These are phyloP conservation scores for Sporisorium reilianum DNA, from an alignment of 1,284 basidiomycete species.

Conservation along the genomic window DNA sequence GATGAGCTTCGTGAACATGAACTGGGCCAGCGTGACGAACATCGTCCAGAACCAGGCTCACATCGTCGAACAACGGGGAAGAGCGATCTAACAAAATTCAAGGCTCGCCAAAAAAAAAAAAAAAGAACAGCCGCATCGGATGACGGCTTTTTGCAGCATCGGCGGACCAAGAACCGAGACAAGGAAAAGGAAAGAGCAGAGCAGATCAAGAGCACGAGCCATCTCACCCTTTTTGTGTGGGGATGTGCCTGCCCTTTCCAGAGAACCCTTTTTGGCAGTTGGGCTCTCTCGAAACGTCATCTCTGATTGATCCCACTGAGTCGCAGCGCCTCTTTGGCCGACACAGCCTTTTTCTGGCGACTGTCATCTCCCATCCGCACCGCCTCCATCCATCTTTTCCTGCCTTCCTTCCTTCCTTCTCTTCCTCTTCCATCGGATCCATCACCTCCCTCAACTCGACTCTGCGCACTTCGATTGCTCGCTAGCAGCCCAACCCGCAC, in stretches of 20 bases:
- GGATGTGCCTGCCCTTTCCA: background rate
- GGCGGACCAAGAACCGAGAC: conserved; percentile 9
- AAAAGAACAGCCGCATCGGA: conserved; percentile 2
- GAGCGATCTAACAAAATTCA: conserved; percentile 1
- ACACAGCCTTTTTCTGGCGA: background rate
- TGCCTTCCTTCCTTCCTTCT: background rate
- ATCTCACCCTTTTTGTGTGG: background rate
- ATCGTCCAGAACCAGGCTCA: background rate
- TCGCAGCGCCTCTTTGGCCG: background rate
- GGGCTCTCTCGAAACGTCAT: conserved; percentile 6
- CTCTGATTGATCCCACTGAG: background rate
- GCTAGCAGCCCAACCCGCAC: background rate
- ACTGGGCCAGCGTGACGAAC: too few species aligned
- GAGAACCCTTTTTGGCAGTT: conserved; percentile 8
- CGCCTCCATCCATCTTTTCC: background rate
- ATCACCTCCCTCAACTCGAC: background rate
- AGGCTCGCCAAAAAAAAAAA: background rate
- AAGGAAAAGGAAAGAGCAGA: background rate
- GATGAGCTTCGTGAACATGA: background rate
- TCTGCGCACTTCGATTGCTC: background rate
- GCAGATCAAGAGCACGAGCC: conserved; percentile 15
- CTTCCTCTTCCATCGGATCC: background rate
- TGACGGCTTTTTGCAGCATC: conserved; percentile 13
- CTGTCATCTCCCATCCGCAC: background rate
- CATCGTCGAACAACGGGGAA: background rate